Evolutionary conservation across 768 basidiomycete genomes (phyloP), one percentile per base, ranked within the genome.

Genomic region (Boletus sp.): DNA sequence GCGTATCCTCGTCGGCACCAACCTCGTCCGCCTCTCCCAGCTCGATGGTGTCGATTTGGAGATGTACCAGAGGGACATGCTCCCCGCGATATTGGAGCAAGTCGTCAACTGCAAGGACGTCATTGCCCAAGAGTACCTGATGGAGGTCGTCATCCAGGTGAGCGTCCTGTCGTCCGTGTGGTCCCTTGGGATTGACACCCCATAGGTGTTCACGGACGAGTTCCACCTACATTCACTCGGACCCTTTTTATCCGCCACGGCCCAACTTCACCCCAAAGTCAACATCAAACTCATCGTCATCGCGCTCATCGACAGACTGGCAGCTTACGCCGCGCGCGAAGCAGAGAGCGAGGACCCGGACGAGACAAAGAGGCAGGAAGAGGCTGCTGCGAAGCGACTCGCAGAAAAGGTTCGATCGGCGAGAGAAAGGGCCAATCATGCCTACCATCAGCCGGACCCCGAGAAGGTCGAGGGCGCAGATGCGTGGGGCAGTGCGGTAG

Each of bases 111-210:
- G 97, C 76, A 96, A 97, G 71, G 97, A 99, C 69, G 90, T 95
- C 45, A 98, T 98, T 58, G 97, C 97, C 0, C 97, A 99, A 71
- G 97, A 98, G 70, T 99, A 99, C 72, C 73, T 98, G 46, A 98
- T 98, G 97, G 97, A 99, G 72, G 97, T 98, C 10, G 94, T 99
- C 59, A 99, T 99, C 63, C 97, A 99, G 80, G 93, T 90, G 56
- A 36, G 81, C 39, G 9, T 29, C n/a, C 8, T n/a, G 18, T 47
- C 14, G n/a, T 20, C 6, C 28, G 12, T 41, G 47, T 14, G 12
- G 7, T 24, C 2, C 4, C 10, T 28, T 24, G 12, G 24, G 14
- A 1, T 29, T 51, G 5, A 45, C 11, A 42, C 11, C n/a, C 11
- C 47, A 14, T 62, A 94, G 92, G 96, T 99, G 17, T 98, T 98